phyloP scores from a whole-genome alignment of 2,329 filamentous ascomycete genomes.

The Orbilia javanica region DNA sequence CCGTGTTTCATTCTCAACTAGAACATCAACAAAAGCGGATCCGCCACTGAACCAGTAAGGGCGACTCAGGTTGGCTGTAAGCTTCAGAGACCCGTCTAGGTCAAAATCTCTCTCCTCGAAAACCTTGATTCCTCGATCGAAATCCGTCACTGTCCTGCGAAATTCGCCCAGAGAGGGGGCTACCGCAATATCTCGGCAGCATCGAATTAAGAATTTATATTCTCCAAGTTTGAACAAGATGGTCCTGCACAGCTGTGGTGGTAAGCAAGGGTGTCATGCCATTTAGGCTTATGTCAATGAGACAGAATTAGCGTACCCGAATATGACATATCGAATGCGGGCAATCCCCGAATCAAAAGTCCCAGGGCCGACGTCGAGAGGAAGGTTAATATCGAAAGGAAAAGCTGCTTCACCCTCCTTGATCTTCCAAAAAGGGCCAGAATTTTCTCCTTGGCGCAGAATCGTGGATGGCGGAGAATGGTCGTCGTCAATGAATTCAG shows the following conservation, averaged over 20 bases:
- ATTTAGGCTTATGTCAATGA: constrained; percentile 15
- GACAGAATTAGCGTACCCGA: constrained; percentile 58
- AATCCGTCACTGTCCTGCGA: constrained; percentile 55
- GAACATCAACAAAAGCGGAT: constrained; percentile 61
- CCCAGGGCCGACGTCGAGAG: constrained; percentile 60
- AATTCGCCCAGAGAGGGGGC: constrained; percentile 60
- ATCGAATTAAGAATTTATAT: constrained; percentile 60
- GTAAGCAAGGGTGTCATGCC: constrained; percentile 36
- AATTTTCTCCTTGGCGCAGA: constrained; percentile 57
- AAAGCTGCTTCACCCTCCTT: constrained; percentile 59
- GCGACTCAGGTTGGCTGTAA: constrained; percentile 60
- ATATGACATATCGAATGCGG: constrained; percentile 61
- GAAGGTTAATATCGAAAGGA: constrained; percentile 60
- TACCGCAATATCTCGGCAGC: constrained; percentile 61
- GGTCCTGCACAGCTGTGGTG: constrained; percentile 49
- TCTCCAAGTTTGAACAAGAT: constrained; percentile 60
- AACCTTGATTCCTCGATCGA: constrained; percentile 59
- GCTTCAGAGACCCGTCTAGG: constrained; percentile 58
- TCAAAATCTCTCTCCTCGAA: constrained; percentile 57
- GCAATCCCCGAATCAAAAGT: constrained; percentile 60
- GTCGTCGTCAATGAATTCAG: constrained; percentile 61
- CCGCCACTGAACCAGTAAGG: constrained; percentile 61
- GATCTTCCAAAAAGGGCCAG: constrained; percentile 60
- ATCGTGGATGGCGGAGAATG: constrained; percentile 60
- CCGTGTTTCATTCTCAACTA: constrained; percentile 60